phyloP scores from a whole-genome alignment of 2,329 filamentous ascomycete species.

The Aureobasidium namibiae region DNA sequence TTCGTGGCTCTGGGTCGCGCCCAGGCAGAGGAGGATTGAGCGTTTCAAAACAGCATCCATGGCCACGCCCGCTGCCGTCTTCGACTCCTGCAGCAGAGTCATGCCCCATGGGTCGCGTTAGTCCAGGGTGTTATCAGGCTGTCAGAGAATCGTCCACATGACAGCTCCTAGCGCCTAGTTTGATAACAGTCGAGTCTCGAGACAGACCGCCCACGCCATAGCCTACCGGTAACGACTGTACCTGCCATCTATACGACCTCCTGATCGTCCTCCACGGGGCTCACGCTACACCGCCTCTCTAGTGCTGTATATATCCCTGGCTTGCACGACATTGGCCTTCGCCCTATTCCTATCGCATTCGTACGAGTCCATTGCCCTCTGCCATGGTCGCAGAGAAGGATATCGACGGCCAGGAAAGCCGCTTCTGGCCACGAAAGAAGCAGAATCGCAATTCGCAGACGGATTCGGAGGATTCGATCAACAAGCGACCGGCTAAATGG shows the following conservation, averaged over 20 bases:
- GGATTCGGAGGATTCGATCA: constrained; percentile 12
- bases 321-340: neutral
- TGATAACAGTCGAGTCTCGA: constrained; percentile 5
- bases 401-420: neutral
- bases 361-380: neutral
- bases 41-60: constrained; percentile 11
- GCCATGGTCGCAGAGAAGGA: constrained; percentile 8
- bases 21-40: neutral
- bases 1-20: neutral
- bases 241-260: neutral
- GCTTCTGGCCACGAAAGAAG: constrained; percentile 38
- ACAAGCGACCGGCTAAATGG: constrained; percentile 33
- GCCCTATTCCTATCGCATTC: neutral
- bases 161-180: constrained; percentile 4
- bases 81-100: neutral
- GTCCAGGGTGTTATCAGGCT: neutral
- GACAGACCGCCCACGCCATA: constrained; percentile 6
- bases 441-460: constrained; percentile 39
- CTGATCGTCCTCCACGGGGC: neutral
- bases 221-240: neutral
- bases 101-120: constrained; percentile 3
- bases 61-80: neutral
- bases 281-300: neutral
- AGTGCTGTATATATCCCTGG: neutral
- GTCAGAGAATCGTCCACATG: constrained; percentile 7